These are phyloP conservation scores for Euphrasia confusa DNA, from an alignment of 257 asterid species.

Conservation along the genomic window DNA sequence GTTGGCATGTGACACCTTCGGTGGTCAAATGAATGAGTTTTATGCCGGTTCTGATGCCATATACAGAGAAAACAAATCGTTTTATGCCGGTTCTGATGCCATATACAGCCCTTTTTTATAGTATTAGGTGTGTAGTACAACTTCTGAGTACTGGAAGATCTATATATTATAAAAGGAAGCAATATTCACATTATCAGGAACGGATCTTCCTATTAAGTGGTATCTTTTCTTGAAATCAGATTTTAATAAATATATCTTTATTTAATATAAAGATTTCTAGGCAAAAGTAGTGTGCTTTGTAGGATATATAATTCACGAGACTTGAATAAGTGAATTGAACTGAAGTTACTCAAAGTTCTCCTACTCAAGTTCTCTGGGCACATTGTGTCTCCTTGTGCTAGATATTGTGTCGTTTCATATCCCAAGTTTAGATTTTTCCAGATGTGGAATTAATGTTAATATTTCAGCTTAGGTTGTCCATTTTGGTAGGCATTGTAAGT, in stretches of 20 bases:
- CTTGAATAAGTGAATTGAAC: not conserved
- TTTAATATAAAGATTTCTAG: not conserved
- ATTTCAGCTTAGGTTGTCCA: too few species aligned
- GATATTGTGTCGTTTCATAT: too few species aligned
- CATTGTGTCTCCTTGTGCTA: not conserved
- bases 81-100: not conserved
- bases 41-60: not conserved
- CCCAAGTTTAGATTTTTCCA: too few species aligned
- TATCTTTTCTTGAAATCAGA: not conserved
- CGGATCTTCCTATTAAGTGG: not conserved
- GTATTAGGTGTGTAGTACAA: not conserved
- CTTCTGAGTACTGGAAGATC: not conserved
- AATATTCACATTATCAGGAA: not conserved
- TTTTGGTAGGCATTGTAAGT: too few species aligned
- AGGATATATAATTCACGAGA: not conserved
- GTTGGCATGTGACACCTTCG: not conserved
- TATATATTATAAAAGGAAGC: not conserved
- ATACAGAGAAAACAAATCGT: not conserved
- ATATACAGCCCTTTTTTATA: not conserved
- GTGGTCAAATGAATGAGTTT: not conserved
- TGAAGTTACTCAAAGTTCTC: not conserved
- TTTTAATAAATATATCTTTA: not conserved
- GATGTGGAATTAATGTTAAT: too few species aligned
- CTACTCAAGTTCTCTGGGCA: not conserved
- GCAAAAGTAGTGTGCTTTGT: not conserved